Percentiles rank a stretch among this genome's conserved stretches.
Evolutionary conservation across 2,329 filamentous ascomycete genomes (phyloP).

Genomic region (Colletotrichum karsti): DNA sequence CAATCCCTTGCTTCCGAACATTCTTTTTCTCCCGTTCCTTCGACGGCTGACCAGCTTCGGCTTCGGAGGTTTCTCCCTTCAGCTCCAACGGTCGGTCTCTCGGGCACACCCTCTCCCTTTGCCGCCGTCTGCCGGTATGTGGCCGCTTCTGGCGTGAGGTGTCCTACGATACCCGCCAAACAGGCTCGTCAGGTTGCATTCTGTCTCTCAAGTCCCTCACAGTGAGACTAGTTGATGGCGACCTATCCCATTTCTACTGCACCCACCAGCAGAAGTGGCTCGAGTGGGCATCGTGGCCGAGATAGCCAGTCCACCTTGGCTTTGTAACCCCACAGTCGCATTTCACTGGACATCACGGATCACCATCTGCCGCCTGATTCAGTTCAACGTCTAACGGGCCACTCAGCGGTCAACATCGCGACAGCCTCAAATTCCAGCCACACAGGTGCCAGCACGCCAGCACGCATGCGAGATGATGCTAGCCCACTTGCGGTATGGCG

Average conservation of each 20-base stretch:
- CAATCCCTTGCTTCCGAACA: slow-evolving; percentile 22
- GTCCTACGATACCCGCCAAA: slow-evolving; percentile 14
- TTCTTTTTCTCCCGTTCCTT: slow-evolving; percentile 25
- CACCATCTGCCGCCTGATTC: slow-evolving; percentile 14
- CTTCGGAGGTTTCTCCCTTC: neutral
- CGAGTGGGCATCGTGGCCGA: slow-evolving; percentile 9
- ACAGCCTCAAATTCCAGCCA: slow-evolving; percentile 24
- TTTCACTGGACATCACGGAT: slow-evolving; percentile 20
- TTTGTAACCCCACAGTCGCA: slow-evolving; percentile 12
- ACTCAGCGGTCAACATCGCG: slow-evolving; percentile 4
- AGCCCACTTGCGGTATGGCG: slow-evolving; percentile 13
- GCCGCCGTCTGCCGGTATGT: neutral
- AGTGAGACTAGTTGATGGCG: neutral
- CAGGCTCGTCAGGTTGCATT: slow-evolving; percentile 22
- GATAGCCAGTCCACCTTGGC: slow-evolving; percentile 11
- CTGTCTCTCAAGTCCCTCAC: slow-evolving; percentile 12
- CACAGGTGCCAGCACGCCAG: slow-evolving; percentile 10
- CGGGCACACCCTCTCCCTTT: neutral
- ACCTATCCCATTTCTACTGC: slow-evolving; percentile 20
- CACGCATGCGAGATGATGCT: slow-evolving; percentile 4
- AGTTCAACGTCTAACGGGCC: slow-evolving; percentile 8
- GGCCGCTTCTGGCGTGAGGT: neutral
- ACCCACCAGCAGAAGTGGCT: slow-evolving; percentile 10
- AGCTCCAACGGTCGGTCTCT: slow-evolving; percentile 13
- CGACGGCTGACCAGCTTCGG: neutral